Evolutionary conservation across 768 basidiomycete species (phyloP), one percentile per base, ranked within the genome.

Genomic region (Xerocomellus amylosporus): DNA sequence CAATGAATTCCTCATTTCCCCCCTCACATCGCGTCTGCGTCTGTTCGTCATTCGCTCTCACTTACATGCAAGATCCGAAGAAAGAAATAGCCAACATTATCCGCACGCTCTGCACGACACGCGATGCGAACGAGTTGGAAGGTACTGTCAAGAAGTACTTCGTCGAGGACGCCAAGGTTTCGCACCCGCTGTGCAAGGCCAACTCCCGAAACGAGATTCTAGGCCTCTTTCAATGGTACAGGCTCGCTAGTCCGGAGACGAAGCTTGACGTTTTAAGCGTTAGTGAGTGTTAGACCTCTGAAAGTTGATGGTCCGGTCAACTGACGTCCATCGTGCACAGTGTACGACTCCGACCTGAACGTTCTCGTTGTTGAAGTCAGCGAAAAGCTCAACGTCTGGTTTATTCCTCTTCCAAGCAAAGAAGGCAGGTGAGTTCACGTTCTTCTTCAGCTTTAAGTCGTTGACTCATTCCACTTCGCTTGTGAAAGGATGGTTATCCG

Each of bases 201-300:
- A 74, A 75, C 49, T 85, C 85, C 15, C 75, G 85, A 48, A 77
- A 82, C 17, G 68, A 71, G 19, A 71, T 87, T 26, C 71, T 86
- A 4, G 61, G 82, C 75, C 39, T 64, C 30, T 85, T 81, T 64
- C 82, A 85, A 79, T 87, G 84, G 83, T 84, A 85, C 64, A 81
- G 85, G 46, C 72, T 87, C 33, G 66, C 85, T 64, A 85, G 83
- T 13, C 86, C 85, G 0, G 58, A 66, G 22, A 73, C 79, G 22
- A 66, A 76, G 9, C 58, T 79, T 34, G 56, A 72, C 2, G 71
- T 83, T 3, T 64, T 71, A 8, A 74, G 64, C 50, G 73, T 82
- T 52, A 74, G 82, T 80, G 51, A 70, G 79, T 72, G 30, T 45
- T 46, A 24, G 5, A 17, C 4, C 33, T n/a, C 0, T 28, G 8